Evolutionary conservation across 257 asterid genomes (phyloP), one percentile per base, ranked within the genome.

Genomic region (Scutellaria baicalensis): DNA sequence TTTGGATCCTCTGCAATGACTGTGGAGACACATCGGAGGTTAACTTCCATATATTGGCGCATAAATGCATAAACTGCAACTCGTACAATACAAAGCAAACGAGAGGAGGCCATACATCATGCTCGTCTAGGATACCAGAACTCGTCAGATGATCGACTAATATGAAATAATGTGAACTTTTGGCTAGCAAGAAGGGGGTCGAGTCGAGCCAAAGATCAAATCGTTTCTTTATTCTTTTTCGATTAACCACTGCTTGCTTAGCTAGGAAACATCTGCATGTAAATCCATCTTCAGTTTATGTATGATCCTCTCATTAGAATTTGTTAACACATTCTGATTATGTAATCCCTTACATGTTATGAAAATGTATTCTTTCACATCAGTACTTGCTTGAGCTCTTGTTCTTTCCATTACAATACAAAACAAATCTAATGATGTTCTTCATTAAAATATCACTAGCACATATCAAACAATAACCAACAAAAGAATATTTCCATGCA

Each of bases 1-100:
- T 88, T 2, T 88, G 95, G 95, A 88, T 86, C 48, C 88, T 88
- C 6, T 88, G 92, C 76, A 88, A 88, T n/a, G 95, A 88, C 78
- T 88, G 92, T 40, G 84, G 87, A 2, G 86, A 79, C 57, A 84
- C 85, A 31, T 77, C 86, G 0, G 89, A 82, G 79, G 95, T 88
- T 17, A 75, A 78, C 48, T 86, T 56, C 33, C 92, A 88, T 48
- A 18, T 88, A 11, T 48, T 86, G 64, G 95, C 84, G 6, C 83
- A 74, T 75, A 88, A 86, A 61, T 88, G 95, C 76, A 33, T 67
- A 13, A 81, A 79, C 17, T 88, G 95, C 83, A 81, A 75, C 65
- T 88, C 95, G 6, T 88, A 86, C 69, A 86, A 86, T 65, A 86
- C 95, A 2, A 79, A 80, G 79, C 93, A 84, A 79, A 88, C 84